These are phyloP conservation scores for Shiraia sp. DNA, from an alignment of 2,329 filamentous ascomycete species.

Conservation along the genomic window DNA sequence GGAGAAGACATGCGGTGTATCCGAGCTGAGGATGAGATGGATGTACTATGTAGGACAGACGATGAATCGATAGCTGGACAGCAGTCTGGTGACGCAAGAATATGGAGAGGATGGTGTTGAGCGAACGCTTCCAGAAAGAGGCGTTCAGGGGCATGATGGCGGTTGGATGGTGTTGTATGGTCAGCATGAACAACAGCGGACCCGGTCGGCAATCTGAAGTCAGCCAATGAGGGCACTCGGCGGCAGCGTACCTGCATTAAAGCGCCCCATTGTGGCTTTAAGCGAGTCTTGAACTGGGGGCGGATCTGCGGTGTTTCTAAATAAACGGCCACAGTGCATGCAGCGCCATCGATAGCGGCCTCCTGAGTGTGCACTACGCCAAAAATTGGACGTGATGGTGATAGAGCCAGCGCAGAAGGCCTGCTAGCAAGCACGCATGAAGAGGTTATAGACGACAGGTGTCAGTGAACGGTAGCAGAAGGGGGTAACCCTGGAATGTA, in stretches of 20 bases:
- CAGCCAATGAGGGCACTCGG: constrained; percentile 21
- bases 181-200: constrained; percentile 10
- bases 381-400: too few species aligned
- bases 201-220: constrained; percentile 22
- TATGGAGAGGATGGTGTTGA: constrained; percentile 4
- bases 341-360: constrained; percentile 11
- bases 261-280: constrained; percentile 3
- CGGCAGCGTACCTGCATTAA: constrained; percentile 29
- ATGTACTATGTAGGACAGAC: constrained; percentile 9
- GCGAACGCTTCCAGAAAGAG: constrained; percentile 1
- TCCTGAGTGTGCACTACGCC: constrained; percentile 23
- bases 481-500: constrained; percentile 6
- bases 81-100: background rate
- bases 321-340: constrained; percentile 23
- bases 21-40: constrained; percentile 11
- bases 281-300: constrained; percentile 6
- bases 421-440: too few species aligned
- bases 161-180: constrained; percentile 18
- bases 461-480: background rate
- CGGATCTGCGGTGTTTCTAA: constrained; percentile 19
- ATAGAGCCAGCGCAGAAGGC: constrained; percentile 10
- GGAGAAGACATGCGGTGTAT: too few species aligned
- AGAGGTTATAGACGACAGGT: too few species aligned
- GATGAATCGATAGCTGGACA: constrained; percentile 4
- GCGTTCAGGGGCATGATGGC: constrained; percentile 28